phyloP scores from a whole-genome alignment of 257 asterid species.

The Solanum pennellii region DNA sequence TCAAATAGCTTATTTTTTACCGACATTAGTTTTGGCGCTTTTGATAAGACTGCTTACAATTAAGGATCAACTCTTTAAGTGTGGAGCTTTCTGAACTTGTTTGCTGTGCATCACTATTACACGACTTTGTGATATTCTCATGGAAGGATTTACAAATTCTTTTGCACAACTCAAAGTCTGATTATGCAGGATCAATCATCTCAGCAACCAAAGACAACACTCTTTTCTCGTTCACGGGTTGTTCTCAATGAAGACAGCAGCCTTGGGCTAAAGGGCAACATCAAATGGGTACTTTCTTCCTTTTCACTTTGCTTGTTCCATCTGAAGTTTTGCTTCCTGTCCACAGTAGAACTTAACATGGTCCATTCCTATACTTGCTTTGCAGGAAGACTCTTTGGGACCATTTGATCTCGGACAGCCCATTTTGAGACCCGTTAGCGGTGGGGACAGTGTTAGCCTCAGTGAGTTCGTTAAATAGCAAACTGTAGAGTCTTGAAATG shows the following conservation, averaged over 20 bases:
- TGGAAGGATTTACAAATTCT: not conserved
- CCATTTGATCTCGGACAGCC: conserved; percentile 17
- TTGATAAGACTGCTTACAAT: not conserved
- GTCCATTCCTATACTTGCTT: conserved; percentile 1
- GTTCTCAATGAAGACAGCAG: conserved; percentile 20
- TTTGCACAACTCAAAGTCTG: conserved; percentile 3
- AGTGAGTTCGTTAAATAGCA: conserved; percentile 9
- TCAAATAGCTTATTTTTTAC: not conserved
- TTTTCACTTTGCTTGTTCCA: not conserved
- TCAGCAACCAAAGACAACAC: conserved; percentile 15
- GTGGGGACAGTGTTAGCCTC: conserved; percentile 14
- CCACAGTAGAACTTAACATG: not conserved
- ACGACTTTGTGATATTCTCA: not conserved
- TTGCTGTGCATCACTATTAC: not conserved
- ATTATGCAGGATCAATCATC: conserved; percentile 19
- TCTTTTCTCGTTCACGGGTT: conserved; percentile 10
- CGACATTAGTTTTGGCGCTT: not conserved
- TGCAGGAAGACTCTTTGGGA: conserved; percentile 28
- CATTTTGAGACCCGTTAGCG: not conserved
- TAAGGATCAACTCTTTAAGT: not conserved
- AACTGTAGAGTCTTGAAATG: not conserved
- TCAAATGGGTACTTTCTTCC: conserved; percentile 23
- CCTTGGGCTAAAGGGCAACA: conserved; percentile 16
- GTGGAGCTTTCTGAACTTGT: not conserved
- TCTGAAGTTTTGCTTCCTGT: not conserved